Evolutionary conservation across 306 rosid genomes (phyloP), one percentile per base, ranked within the genome.

Genomic region (Nissolia schottii): DNA sequence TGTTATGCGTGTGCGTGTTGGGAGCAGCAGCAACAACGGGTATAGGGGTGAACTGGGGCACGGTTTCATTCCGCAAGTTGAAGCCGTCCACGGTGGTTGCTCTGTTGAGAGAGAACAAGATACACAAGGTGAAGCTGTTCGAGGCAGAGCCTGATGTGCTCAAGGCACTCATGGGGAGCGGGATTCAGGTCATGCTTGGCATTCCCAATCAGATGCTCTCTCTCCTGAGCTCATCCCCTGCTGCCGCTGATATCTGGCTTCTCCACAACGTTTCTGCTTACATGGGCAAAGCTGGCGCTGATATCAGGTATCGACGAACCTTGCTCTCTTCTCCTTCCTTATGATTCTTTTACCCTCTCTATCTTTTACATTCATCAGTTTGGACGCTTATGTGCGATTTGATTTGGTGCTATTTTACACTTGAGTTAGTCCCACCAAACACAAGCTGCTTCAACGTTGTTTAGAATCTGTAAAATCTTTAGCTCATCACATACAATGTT

Each of bases 1-100:
- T 84, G 6, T 76, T n/a, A 7, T 55, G 77, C 66, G 73, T 73
- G 0, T 79, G 68, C 5, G 45, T 13, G 82, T 13, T 71, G 63
- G 27, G 57, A 59, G 72, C 83, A 3, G 64, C 57, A 71, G 80
- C 62, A 40, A 92, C 88, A 70, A 82, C 96, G 5, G 85, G 80
- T 63, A 62, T 92, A 19, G 97, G 93, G 16, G 93, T 92, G 57
- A 92, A 92, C 87, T 92, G 97, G 97, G 96, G 97, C 1, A 85
- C 85, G 10, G n/a, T 92, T 23, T 84, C 97, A 3, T 81, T 75
- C 34, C 97, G 73, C 86, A 85, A 24, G 81, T 68, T 91, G 77
- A 85, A 77, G 53, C 91, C 97, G 9, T 68, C 93, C 16, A 71
- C 80, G 1, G 96, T 87, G 60, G 97, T 92, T 49, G 81, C 70